Base-by-base conservation (phyloP, 352 stramenopile species). In the Halophytophthora polymorphica region DNA sequence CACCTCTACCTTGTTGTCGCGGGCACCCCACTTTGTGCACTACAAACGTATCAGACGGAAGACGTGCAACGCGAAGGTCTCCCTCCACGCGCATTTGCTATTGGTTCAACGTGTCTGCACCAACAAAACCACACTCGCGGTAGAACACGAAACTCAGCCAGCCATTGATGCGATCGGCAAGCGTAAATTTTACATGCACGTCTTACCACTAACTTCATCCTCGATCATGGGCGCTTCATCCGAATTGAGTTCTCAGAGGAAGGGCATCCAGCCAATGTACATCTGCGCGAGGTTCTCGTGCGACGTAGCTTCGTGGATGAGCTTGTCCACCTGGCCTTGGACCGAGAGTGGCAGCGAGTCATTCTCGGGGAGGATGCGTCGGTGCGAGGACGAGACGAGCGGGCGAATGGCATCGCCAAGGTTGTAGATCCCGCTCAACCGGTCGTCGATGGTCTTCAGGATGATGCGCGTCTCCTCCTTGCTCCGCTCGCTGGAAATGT, bases 201-300 rank as follows among this genome's bases (percentile, higher is more conserved):
- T 8, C 25, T 31, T 31, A 31, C 4, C 8, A 31, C 13, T 3
- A n/a, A 38, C 11, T 17, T 3, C 33, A 10, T 38, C 33, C 11
- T 38, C 13, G 6, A 17, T 38, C 15, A 38, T 38, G 11, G 6
- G 33, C 15, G 4, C 11, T 38, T 10, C 15, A 17, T 38, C 3
- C 4, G 25, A 8, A 4, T 31, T 38, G 15, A 2, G 3, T 17
- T 38, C 33, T 38, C 33, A 94, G 2, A 97, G 61, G 54, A 96
- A 96, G 5, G 87, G 90, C 89, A 97, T 97, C 93, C 91, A 98
- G 12, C 93, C 93, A 46, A 98, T 95, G 70, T 97, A 98, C 92
- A 98, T 97, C 60, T 96, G 86, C 23, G 88, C 86, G 31, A 98
- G 79, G 51, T 98, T 98, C 57, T 95, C 84, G 37, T 91, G 71